Evolutionary conservation across 1,139 yeast genomes (phyloP).

Genomic region (Kurtzmaniella quercitrusa): DNA sequence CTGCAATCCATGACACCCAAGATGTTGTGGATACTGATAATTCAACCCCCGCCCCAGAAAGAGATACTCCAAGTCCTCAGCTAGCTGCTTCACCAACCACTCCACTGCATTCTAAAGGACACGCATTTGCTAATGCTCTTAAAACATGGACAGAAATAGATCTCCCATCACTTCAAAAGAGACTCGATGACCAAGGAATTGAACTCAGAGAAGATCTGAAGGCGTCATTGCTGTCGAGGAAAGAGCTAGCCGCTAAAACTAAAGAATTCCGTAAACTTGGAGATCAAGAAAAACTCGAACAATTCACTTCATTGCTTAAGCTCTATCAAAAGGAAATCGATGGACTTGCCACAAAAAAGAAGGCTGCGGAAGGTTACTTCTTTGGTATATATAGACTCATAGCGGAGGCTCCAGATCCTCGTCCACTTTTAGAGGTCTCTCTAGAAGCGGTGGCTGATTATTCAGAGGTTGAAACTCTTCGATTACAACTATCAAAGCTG

Average conservation of each 20-base stretch:
- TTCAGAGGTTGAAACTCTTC: constrained; percentile 50
- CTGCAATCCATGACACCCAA: not conserved
- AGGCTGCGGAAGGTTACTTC: constrained; percentile 67
- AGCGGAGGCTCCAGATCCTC: constrained; percentile 93
- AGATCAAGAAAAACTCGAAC: constrained; percentile 60
- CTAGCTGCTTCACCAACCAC: not conserved
- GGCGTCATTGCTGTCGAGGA: constrained; percentile 62
- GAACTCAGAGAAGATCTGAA: constrained; percentile 70
- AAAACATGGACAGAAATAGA: constrained; percentile 76
- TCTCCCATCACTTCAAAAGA: constrained; percentile 61
- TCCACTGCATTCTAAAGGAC: not conserved
- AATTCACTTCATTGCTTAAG: constrained; percentile 67
- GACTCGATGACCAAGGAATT: constrained; percentile 70
- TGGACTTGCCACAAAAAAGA: constrained; percentile 70
- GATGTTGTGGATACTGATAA: not conserved
- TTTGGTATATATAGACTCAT: constrained; percentile 70
- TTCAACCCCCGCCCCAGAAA: not conserved
- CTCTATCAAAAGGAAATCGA: constrained; percentile 88
- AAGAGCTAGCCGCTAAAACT: constrained; percentile 74
- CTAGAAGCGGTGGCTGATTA: constrained; percentile 62
- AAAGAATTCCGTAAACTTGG: constrained; percentile 73
- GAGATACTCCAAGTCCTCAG: not conserved
- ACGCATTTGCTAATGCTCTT: constrained; percentile 45
- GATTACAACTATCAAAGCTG: constrained; percentile 50
- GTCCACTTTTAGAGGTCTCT: constrained; percentile 70